These are phyloP conservation scores for Cyclotella cryptica DNA, from an alignment of 108 stramenopile species.

Conservation along the genomic window DNA sequence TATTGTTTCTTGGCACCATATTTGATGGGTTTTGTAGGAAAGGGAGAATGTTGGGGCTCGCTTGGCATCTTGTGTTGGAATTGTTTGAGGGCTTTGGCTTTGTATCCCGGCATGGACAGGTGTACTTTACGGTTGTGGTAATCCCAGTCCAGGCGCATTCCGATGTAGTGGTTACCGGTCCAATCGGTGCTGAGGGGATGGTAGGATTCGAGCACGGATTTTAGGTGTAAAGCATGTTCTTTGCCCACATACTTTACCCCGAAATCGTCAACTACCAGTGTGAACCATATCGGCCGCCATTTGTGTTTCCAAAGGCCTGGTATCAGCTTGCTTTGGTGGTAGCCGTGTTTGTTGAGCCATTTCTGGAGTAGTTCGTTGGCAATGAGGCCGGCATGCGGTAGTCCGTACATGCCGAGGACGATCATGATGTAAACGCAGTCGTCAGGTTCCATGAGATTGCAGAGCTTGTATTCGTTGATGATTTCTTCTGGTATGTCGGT, in stretches of 20 bases:
- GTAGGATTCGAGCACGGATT: neutral
- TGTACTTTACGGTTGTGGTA: slow-evolving; percentile 47
- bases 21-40: slow-evolving; percentile 7
- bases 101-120: slow-evolving; percentile 35
- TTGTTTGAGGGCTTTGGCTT: slow-evolving; percentile 22
- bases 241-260: neutral
- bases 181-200: slow-evolving; percentile 31
- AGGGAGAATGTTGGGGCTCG: slow-evolving; percentile 46
- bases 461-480: slow-evolving; percentile 44
- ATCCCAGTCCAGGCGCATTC: slow-evolving; percentile 35
- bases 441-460: neutral
- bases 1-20: slow-evolving; percentile 54
- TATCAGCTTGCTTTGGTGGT: slow-evolving; percentile 17
- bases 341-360: neutral
- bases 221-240: slow-evolving; percentile 14
- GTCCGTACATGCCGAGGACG: slow-evolving; percentile 1
- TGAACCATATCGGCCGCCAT: slow-evolving; percentile 8
- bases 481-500: slow-evolving; percentile 27
- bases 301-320: slow-evolving; percentile 52
- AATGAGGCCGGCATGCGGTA: too few species aligned
- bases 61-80: slow-evolving; percentile 42
- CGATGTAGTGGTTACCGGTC: slow-evolving; percentile 38
- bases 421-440: slow-evolving; percentile 4
- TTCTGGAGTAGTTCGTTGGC: too few species aligned
- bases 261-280: slow-evolving; percentile 5